phyloP scores from a whole-genome alignment of 176 grass and related monocot genomes.

The Triticum turgidum region DNA sequence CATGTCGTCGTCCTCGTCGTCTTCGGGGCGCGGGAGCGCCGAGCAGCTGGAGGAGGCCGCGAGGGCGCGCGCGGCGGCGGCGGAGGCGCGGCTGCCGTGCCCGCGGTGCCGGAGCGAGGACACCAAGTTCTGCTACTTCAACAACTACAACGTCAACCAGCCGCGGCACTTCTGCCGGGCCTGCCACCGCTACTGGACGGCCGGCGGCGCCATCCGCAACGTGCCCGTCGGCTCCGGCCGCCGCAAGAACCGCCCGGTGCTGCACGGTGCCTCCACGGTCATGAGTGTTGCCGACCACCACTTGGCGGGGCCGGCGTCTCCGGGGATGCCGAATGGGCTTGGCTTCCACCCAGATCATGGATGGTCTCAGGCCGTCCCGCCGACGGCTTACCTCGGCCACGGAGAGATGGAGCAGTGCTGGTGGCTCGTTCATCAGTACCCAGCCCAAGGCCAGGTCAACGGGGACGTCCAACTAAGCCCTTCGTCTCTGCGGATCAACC shows the following conservation, averaged over 20 bases:
- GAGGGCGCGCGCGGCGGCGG: slow-evolving; percentile 46
- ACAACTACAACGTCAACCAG: slow-evolving; percentile 81
- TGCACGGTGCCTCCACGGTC: neutral
- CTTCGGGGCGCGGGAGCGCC: neutral
- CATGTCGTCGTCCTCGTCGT: neutral
- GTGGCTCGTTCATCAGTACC: slow-evolving; percentile 1
- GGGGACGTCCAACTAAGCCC: neutral
- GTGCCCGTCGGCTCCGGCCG: slow-evolving; percentile 66
- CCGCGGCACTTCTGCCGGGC: slow-evolving; percentile 79
- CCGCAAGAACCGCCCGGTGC: slow-evolving; percentile 50
- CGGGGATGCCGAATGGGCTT: neutral
- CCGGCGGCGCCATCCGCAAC: slow-evolving; percentile 80
- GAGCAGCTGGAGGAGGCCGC: slow-evolving; percentile 22
- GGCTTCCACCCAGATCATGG: neutral
- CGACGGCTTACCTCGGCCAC: neutral
- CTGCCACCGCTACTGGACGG: slow-evolving; percentile 92
- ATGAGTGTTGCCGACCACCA: neutral
- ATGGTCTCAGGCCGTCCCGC: neutral
- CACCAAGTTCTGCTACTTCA: slow-evolving; percentile 83
- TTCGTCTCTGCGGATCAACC: neutral
- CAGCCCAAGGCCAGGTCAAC: neutral
- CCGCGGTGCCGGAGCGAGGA: slow-evolving; percentile 63
- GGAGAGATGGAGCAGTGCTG: slow-evolving; percentile 21
- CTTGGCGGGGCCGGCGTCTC: neutral
- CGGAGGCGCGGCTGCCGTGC: slow-evolving; percentile 51